Evolutionary conservation across 176 grass and related monocot species (phyloP).

Genomic region (barley (Hordeum vulgare)): DNA sequence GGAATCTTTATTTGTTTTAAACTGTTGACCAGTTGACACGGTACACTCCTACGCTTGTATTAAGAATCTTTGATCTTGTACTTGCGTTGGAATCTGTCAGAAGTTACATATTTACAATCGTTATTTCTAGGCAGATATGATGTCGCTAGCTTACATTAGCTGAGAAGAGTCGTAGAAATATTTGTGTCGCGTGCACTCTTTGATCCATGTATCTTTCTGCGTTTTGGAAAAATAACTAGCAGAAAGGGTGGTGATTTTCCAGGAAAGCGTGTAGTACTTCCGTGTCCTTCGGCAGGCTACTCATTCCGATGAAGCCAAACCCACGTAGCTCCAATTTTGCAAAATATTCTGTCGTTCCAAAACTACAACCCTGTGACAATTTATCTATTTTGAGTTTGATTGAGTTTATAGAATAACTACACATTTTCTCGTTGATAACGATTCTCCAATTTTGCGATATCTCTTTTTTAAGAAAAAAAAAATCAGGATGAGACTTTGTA

Average conservation of each 20-base stretch:
- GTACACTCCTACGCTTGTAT: not conserved
- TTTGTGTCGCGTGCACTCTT: slow-evolving; percentile 11
- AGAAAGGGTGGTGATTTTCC: slow-evolving; percentile 3
- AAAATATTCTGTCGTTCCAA: no score
- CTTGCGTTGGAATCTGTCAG: slow-evolving; percentile 13
- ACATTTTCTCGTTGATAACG: no score
- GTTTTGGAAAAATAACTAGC: not conserved
- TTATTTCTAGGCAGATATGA: not conserved
- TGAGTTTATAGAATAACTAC: no score
- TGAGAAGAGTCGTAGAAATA: not conserved
- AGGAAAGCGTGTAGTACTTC: not conserved
- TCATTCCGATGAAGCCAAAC: not conserved
- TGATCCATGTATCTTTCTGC: slow-evolving; percentile 10
- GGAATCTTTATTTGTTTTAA: no score
- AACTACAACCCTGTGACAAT: no score
- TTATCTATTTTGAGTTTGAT: no score
- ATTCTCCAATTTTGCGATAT: no score
- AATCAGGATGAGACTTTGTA: no score
- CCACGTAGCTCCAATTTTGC: not conserved
- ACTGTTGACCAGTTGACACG: not conserved
- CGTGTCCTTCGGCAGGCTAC: not conserved
- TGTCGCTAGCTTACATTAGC: not conserved
- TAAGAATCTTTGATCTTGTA: not conserved
- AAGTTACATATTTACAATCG: not conserved
- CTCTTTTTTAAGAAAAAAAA: no score